Conservation (phyloP, 2,329 filamentous ascomycete species). For the Colletotrichum aenigma region DNA sequence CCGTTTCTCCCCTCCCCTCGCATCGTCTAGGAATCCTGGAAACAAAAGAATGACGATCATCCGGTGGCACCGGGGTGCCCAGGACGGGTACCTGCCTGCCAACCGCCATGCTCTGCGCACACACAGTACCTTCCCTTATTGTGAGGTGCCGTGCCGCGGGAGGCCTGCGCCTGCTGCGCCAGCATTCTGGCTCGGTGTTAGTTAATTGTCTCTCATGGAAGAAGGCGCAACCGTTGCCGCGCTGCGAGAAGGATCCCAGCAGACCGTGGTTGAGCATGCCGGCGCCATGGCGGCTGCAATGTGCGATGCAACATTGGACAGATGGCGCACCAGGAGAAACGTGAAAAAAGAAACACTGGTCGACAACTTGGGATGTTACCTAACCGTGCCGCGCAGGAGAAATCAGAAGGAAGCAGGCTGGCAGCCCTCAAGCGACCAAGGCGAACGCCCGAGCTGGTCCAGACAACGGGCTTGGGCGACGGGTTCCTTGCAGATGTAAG, state of each 20-base stretch:
- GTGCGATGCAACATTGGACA: conserved; percentile 1
- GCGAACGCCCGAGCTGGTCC: not conserved
- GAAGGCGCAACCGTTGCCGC: not conserved
- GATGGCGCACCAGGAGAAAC: not conserved
- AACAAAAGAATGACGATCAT: conserved; percentile 13
- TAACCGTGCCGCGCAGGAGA: not conserved
- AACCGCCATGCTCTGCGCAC: not conserved
- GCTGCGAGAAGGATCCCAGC: not conserved
- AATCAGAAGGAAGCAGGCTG: not conserved
- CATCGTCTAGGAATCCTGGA: conserved; percentile 4
- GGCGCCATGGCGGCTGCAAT: not conserved
- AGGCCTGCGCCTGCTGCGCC: not conserved
- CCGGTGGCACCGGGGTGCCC: not conserved
- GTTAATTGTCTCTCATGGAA: not conserved
- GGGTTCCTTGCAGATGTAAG: conserved; percentile 20
- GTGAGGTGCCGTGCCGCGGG: not conserved
- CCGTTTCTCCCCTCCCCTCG: not conserved
- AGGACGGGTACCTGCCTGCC: not conserved
- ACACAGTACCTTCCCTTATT: not conserved
- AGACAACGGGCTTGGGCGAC: not conserved
- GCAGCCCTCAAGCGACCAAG: not conserved
- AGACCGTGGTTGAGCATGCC: not conserved
- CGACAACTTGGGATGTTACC: not conserved
- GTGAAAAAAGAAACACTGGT: not conserved
- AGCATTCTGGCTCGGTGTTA: not conserved